Evolutionary conservation across 108 stramenopile genomes (phyloP).

Genomic region (Nannochloropsis oceanica): DNA sequence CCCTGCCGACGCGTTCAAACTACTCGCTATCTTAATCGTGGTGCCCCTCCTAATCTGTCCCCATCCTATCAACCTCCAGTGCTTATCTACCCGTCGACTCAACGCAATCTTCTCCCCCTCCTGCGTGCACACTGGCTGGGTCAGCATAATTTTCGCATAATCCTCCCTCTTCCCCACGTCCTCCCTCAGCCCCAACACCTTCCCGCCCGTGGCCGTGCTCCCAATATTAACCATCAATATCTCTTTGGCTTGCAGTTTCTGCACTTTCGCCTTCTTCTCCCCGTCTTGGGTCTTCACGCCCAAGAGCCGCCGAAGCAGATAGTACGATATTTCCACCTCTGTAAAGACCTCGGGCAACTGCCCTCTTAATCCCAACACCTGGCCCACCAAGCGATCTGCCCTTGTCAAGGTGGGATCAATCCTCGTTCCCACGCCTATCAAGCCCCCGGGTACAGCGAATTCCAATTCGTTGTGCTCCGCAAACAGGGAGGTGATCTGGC

Average conservation of each 20-base stretch:
- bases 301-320: conserved; percentile 83
- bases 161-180: conserved; percentile 34
- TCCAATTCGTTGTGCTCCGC: conserved; percentile 94
- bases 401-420: conserved; percentile 97
- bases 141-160: conserved; percentile 87
- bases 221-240: conserved; percentile 99
- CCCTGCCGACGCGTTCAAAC: not conserved
- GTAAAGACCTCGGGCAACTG: conserved; percentile 92
- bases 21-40: conserved; percentile 9
- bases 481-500: conserved; percentile 55
- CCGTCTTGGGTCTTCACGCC: conserved; percentile 97
- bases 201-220: conserved; percentile 89
- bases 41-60: conserved; percentile 42
- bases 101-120: conserved; percentile 99
- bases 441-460: conserved; percentile 95
- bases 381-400: conserved; percentile 96
- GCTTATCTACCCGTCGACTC: conserved; percentile 95
- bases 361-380: conserved; percentile 84
- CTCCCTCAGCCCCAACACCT: conserved; percentile 77
- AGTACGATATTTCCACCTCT: conserved; percentile 94
- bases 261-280: conserved; percentile 93
- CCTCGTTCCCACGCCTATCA: conserved; percentile 97
- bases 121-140: conserved; percentile 96
- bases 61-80: conserved; percentile 85
- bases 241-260: conserved; percentile 45